Evolutionary conservation across 441 rosid species (phyloP).

Genomic region (Raphanus hybrid): DNA sequence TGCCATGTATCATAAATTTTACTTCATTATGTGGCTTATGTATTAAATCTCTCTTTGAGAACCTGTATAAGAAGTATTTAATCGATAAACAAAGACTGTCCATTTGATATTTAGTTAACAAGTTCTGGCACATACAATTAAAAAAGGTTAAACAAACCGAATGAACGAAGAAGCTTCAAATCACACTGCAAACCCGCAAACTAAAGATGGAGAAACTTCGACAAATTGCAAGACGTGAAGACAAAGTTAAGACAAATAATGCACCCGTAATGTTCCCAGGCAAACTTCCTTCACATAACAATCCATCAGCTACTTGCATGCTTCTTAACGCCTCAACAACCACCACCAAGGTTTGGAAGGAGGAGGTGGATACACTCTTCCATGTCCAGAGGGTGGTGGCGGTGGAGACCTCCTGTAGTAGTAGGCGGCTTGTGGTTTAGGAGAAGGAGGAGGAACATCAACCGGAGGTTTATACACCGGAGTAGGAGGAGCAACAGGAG

Average conservation of each 20-base stretch:
- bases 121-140: not conserved
- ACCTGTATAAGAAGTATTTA: not conserved
- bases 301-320: not conserved
- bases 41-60: not conserved
- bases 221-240: constrained; percentile 12
- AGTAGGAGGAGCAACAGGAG: constrained; percentile 21
- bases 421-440: not conserved
- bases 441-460: constrained; percentile 27
- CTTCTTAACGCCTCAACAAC: constrained; percentile 2
- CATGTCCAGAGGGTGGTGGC: not conserved
- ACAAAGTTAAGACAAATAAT: not conserved
- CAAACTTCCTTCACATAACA: not conserved
- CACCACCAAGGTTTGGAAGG: constrained; percentile 26
- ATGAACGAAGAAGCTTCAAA: not conserved
- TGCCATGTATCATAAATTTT: too few species aligned
- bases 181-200: not conserved
- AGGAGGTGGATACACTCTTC: constrained; percentile 1
- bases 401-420: constrained; percentile 35
- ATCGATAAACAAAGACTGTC: not conserved
- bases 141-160: constrained; percentile 4
- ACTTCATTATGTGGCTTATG: not conserved
- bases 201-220: not conserved
- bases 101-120: not conserved
- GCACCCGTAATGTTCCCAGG: not conserved
- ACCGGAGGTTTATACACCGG: constrained; percentile 1